Base-by-base conservation (phyloP, 805 yeast species). In the Saccharomycopsis fodiens region DNA sequence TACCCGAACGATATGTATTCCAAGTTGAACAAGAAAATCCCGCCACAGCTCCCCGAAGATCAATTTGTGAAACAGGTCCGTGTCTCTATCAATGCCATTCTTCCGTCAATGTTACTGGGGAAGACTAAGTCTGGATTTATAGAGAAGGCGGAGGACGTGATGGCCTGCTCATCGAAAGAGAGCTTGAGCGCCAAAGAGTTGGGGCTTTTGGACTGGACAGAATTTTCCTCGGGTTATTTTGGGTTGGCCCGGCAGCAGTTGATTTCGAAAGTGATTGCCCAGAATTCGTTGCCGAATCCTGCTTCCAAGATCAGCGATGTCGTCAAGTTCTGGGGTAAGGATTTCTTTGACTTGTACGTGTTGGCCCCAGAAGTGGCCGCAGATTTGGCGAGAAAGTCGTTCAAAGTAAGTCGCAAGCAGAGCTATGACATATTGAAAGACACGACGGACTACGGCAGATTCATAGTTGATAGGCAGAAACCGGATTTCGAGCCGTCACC, bases 361-460 rank as follows among this genome's bases (percentile, higher is more conserved):
- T 32, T 48, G 21, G 36, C 47, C 8, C 50, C 50, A 19, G 52
- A 48, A 27, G 36, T 48, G 19, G 44, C 50, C 20, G 47, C 50
- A 21, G 34, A 39, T n/a, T 16, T 46, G 19, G 55, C 46, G 10
- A 54, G 49, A 7, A 53, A 41, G n/a, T 57, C 44, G 34, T 45
- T 54, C 22, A 53, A 51, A 39, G 29, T 46, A 25, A 21, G 35
- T 16, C 16, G 43, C 20, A 42, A 32, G 23, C 45, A 43, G 4
- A 39, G 44, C 2, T 43, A 46, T 38, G 35, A 32, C 7, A 22
- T 45, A 5, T 35, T 48, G 31, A 7, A 19, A 16, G 52, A 46
- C 16, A 48, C 52, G 4, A 39, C 16, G 3, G 50, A 48, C 31
- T 48, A 42, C 31, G 52, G 52, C 5, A 25, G 50, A 23, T 37